phyloP scores from a whole-genome alignment of 2,329 filamentous ascomycete genomes.

The Calonectria fujianensis region DNA sequence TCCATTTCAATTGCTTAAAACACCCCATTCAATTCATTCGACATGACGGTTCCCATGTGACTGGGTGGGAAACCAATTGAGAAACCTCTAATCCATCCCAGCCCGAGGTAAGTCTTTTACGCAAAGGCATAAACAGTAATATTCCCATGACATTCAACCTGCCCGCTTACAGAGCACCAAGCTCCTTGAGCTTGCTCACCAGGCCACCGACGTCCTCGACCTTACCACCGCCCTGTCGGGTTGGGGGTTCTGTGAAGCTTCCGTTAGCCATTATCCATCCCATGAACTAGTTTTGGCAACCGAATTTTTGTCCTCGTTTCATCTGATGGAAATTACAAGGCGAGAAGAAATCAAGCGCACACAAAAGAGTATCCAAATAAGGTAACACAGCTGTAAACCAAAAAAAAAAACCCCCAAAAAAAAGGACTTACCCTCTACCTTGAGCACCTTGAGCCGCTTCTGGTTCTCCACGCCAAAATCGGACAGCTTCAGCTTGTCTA shows the following conservation, averaged over 20 bases:
- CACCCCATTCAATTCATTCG: constrained; percentile 33
- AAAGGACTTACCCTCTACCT: constrained; percentile 82
- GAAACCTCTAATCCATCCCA: constrained; percentile 29
- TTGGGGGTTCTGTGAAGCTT: constrained; percentile 80
- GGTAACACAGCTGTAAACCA: not conserved
- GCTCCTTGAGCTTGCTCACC: constrained; percentile 94
- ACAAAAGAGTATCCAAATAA: constrained; percentile 7
- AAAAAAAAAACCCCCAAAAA: no score
- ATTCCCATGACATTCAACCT: not conserved
- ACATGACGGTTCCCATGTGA: constrained; percentile 21
- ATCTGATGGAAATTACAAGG: not conserved
- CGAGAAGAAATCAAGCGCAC: not conserved
- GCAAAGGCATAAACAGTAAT: constrained; percentile 19
- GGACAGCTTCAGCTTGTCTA: constrained; percentile 91
- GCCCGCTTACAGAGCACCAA: constrained; percentile 84
- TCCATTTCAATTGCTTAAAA: constrained; percentile 19
- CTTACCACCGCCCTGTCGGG: constrained; percentile 94
- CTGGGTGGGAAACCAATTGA: constrained; percentile 6
- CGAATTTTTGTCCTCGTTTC: not conserved
- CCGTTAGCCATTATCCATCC: constrained; percentile 33
- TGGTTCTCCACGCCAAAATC: constrained; percentile 87
- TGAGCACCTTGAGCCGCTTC: constrained; percentile 89
- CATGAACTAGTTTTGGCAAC: not conserved
- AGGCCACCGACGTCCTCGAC: constrained; percentile 98
- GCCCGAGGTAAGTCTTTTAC: constrained; percentile 31